Evolutionary conservation across 352 stramenopile genomes (phyloP), one percentile per base, ranked within the genome.

Genomic region (Globisporangium megalacanthum): DNA sequence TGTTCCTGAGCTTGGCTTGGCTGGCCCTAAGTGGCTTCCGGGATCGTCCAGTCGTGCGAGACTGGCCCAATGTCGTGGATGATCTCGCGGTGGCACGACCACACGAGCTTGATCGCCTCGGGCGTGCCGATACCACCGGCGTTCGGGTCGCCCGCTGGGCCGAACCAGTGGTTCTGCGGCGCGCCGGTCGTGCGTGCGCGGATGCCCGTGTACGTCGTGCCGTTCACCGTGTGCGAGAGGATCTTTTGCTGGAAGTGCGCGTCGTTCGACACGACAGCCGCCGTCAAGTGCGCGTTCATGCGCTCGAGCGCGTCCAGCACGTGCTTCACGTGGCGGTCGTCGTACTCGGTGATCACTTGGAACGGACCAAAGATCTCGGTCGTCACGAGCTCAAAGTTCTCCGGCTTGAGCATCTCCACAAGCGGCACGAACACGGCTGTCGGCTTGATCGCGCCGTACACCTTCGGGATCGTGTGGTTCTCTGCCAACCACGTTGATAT

Each of bases 291-390:
- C 56, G 97, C 92, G 33, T 96, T 79, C 92, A 99, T 98, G 52
- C 88, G 68, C 79, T 99, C 97, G 42, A 97, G 88, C 44, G 91
- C 86, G 51, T 98, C 76, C 13, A 99, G 64, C 8, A 99, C 92
- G 19, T 80, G 61, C 51, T 87, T 77, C 19, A 98, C 58, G 48
- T 98, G 81, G 44, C 79, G 71, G 62, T 98, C 90, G 70, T 98
- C 97, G 66, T 94, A 94, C 62, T 92, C 88, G 15, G 94, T 98
- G 49, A 99, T 63, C 48, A 99, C 66, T 66, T 99, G 96, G 73
- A 99, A 99, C 22, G 97, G 97, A n/a, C 94, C 97, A 68, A 99
- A 99, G 61, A 99, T 96, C 74, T 99, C 97, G 25, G 83, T 98
- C 14, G 90, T 98, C 56, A 90, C 96, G 19, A 92, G 71, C 37